phyloP scores from a whole-genome alignment of 2,329 filamentous ascomycete genomes.

The Calonectria crousiana region DNA sequence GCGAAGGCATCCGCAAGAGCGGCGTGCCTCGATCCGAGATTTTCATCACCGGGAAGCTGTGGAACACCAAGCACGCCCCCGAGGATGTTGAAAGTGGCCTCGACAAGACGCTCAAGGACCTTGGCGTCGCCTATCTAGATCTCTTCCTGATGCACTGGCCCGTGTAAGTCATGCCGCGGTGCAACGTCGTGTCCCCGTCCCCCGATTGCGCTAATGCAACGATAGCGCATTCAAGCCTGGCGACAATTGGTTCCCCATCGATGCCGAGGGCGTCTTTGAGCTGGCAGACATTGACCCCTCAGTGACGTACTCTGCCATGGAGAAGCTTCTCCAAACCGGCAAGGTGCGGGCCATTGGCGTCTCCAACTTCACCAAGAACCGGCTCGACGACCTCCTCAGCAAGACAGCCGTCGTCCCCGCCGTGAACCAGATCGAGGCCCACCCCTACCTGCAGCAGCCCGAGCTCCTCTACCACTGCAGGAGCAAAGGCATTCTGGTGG shows the following conservation, averaged over 20 bases:
- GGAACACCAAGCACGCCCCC: constrained; percentile 66
- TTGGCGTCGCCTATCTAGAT: constrained; percentile 64
- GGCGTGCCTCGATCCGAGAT: constrained; percentile 55
- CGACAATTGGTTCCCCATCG: constrained; percentile 52
- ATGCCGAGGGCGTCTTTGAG: constrained; percentile 72
- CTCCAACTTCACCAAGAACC: constrained; percentile 60
- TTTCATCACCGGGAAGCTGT: constrained; percentile 71
- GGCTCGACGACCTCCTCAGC: constrained; percentile 56
- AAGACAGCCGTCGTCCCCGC: constrained; percentile 69
- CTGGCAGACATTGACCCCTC: constrained; percentile 65
- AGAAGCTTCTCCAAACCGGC: constrained; percentile 52
- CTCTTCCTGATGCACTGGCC: constrained; percentile 33
- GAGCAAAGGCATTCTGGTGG: constrained; percentile 69
- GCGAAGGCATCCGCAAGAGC: constrained; percentile 53
- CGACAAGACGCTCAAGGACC: constrained; percentile 59
- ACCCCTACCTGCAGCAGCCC: constrained; percentile 75
- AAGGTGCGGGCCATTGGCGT: constrained; percentile 62
- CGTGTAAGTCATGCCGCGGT: constrained; percentile 5
- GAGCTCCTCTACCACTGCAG: constrained; percentile 69
- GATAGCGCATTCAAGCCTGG: constrained; percentile 66
- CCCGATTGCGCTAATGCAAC: not conserved
- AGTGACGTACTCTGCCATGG: constrained; percentile 56
- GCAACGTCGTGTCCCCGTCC: not conserved
- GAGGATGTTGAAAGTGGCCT: constrained; percentile 61
- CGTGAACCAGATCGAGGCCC: constrained; percentile 77